Conservation (phyloP, 495 filamentous ascomycete genomes). For the Xanthoparmelia taractica region DNA sequence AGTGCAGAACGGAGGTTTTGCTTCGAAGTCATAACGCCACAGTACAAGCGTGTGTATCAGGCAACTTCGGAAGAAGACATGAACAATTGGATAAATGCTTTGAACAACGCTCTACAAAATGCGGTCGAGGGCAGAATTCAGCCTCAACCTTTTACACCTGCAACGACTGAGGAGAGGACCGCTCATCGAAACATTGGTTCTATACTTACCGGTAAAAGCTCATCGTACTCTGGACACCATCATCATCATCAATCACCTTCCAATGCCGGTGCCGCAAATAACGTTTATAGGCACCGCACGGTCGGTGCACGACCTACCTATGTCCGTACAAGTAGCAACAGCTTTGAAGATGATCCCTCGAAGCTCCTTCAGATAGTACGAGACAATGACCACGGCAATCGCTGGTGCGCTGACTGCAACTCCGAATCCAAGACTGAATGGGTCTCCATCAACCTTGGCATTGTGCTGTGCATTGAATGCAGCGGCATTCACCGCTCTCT, state of each 20-base stretch:
- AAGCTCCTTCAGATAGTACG: constrained; percentile 80
- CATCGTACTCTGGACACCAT: constrained; percentile 57
- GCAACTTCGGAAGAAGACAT: constrained; percentile 97
- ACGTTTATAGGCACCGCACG: constrained; percentile 72
- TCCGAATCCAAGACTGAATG: constrained; percentile 90
- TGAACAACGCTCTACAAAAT: constrained; percentile 95
- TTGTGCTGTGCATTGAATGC: constrained; percentile 96
- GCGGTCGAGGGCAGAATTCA: constrained; percentile 75
- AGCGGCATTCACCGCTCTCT: constrained; percentile 95
- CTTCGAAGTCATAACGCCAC: constrained; percentile 96
- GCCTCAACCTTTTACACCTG: constrained; percentile 40
- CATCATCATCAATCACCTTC: constrained; percentile 48
- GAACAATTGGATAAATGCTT: constrained; percentile 90
- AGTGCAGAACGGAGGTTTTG: constrained; percentile 94
- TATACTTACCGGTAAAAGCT: constrained; percentile 87
- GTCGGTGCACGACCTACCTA: constrained; percentile 82
- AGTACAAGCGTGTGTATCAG: constrained; percentile 95
- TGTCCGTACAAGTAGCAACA: constrained; percentile 55
- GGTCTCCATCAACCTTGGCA: constrained; percentile 96
- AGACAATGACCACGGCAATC: constrained; percentile 87
- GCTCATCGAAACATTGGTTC: constrained; percentile 78
- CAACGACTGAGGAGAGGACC: constrained; percentile 45
- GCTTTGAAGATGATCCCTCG: constrained; percentile 72
- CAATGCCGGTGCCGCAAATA: constrained; percentile 43
- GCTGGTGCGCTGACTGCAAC: constrained; percentile 90